A percentile compares a stretch with the other conserved stretches of the same genome.
These are phyloP conservation scores for Euphrasia arctica DNA, from an alignment of 305 asterid species.

Conservation along the genomic window DNA sequence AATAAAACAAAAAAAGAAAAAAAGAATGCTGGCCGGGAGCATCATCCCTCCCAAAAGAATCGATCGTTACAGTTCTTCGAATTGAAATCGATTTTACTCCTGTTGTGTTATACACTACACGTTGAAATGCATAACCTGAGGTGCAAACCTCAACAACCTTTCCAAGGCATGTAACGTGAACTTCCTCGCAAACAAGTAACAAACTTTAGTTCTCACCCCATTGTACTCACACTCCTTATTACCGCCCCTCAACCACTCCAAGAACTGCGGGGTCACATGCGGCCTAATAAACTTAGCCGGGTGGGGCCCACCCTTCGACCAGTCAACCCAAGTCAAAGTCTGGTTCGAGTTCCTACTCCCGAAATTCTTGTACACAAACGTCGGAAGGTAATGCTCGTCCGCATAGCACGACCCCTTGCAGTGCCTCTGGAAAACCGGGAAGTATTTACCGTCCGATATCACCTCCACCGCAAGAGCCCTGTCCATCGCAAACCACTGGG, in stretches of 20 bases:
- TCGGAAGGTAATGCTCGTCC: constrained; percentile 84
- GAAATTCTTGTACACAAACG: constrained; percentile 49
- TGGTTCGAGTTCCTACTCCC: constrained; percentile 45
- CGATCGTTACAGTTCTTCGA: too few species aligned
- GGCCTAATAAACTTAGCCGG: constrained; percentile 51
- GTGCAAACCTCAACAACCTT: constrained; percentile 70
- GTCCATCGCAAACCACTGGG: constrained; percentile 82
- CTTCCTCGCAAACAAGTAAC: constrained; percentile 83
- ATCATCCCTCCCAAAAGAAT: too few species aligned
- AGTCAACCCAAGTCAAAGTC: constrained; percentile 75
- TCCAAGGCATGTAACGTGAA: constrained; percentile 54
- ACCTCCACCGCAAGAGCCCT: constrained; percentile 61
- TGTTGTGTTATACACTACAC: constrained; percentile 30
- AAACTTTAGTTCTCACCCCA: constrained; percentile 47
- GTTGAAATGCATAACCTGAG: constrained; percentile 68
- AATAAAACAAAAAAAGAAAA: too few species aligned
- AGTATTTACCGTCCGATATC: constrained; percentile 45
- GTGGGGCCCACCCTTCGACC: constrained; percentile 87
- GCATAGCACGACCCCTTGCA: constrained; percentile 60
- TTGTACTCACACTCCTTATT: constrained; percentile 47
- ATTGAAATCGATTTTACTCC: background rate
- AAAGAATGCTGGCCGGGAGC: too few species aligned
- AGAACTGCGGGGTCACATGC: constrained; percentile 37
- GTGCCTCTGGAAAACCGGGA: constrained; percentile 39
- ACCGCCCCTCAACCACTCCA: constrained; percentile 46